A percentile compares a stretch with the other conserved stretches of the same genome.
Conservation (phyloP, 768 basidiomycete species). For the Pisolithus orientalis region DNA sequence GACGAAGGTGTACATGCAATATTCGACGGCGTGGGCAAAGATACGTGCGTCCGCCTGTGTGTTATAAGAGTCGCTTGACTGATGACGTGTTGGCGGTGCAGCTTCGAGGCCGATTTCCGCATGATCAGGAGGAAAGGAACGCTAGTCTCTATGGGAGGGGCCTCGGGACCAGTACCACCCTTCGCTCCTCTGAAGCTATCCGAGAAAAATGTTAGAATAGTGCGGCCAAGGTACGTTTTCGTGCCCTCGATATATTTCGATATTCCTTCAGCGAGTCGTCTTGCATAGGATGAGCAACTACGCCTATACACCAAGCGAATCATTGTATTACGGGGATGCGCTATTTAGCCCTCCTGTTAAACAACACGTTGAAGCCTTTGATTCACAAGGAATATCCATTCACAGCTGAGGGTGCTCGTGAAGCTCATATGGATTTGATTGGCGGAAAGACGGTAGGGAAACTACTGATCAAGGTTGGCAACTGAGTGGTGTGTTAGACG, state of each 20-base stretch:
- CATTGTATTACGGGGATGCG: constrained; percentile 53
- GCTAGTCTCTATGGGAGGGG: constrained; percentile 85
- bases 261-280: constrained; percentile 8
- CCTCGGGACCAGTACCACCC: constrained; percentile 77
- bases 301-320: constrained; percentile 67
- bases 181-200: constrained; percentile 68
- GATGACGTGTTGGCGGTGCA: constrained; percentile 21
- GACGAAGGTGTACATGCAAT: constrained; percentile 81
- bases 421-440: constrained; percentile 74
- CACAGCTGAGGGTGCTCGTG: constrained; percentile 67
- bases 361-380: constrained; percentile 57
- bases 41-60: constrained; percentile 48
- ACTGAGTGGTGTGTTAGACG: constrained; percentile 1
- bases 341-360: constrained; percentile 54
- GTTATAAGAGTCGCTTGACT: not conserved
- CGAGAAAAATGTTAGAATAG: constrained; percentile 75
- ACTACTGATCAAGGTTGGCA: constrained; percentile 65
- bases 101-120: constrained; percentile 76
- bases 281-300: constrained; percentile 61
- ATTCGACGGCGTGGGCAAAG: constrained; percentile 96
- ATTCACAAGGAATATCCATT: constrained; percentile 80
- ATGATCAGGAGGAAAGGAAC: constrained; percentile 84
- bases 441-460: constrained; percentile 82
- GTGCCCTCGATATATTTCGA: not conserved
- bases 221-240: constrained; percentile 61